A percentile compares a stretch with the other conserved stretches of the same genome.
Conservation (phyloP, 805 yeast genomes). For the Sugiyamaella americana region DNA sequence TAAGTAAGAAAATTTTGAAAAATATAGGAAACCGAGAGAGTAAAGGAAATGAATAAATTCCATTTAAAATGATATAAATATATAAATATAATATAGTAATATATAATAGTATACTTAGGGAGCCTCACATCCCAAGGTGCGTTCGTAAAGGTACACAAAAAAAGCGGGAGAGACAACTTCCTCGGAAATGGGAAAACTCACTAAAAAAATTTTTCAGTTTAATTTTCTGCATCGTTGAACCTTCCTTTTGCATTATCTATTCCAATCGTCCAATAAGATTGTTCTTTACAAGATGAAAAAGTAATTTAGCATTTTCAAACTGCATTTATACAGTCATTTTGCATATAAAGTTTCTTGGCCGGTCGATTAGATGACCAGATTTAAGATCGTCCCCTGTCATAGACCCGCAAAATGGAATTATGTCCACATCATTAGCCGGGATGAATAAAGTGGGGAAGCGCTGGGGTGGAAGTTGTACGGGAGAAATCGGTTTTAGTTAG, state of each 20-base stretch:
- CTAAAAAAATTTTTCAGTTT: too few species aligned
- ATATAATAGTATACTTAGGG: too few species aligned
- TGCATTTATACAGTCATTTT: slow-evolving; percentile 7
- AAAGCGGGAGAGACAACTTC: too few species aligned
- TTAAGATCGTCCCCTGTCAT: too few species aligned
- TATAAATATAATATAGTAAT: too few species aligned
- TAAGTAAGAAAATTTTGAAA: too few species aligned
- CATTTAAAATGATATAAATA: too few species aligned
- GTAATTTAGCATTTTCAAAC: slow-evolving; percentile 8
- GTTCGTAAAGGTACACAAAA: too few species aligned
- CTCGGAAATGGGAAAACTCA: neutral
- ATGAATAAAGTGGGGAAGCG: too few species aligned
- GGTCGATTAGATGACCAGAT: neutral
- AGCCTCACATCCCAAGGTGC: too few species aligned
- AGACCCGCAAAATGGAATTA: neutral
- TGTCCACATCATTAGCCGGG: neutral
- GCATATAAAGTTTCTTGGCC: slow-evolving; percentile 1
- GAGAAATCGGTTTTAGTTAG: neutral
- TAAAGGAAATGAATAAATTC: too few species aligned
- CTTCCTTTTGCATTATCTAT: slow-evolving; percentile 7
- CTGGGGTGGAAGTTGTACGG: neutral
- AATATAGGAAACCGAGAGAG: too few species aligned
- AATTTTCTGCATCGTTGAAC: neutral
- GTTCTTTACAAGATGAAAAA: neutral
- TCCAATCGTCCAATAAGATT: slow-evolving; percentile 2